phyloP scores from a whole-genome alignment of 345 rosid genomes.

The Cardiospermum halicacabum region DNA sequence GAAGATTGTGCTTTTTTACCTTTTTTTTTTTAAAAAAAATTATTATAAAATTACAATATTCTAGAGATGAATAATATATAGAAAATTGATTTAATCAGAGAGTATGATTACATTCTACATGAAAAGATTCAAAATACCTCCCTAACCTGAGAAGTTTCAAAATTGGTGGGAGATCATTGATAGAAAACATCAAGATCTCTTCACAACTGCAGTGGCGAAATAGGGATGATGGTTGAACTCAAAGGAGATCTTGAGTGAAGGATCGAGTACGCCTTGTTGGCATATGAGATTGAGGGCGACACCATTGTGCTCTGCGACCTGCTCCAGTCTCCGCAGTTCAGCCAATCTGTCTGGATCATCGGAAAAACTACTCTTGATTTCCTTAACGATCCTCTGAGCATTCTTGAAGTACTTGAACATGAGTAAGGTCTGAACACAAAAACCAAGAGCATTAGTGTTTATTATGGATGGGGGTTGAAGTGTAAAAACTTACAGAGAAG shows the following conservation, averaged over 20 bases:
- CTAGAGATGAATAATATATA: slow-evolving; percentile 10
- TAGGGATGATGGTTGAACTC: slow-evolving; percentile 85
- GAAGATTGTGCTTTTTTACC: background rate
- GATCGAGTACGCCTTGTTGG: slow-evolving; percentile 49
- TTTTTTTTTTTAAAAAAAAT: slow-evolving; percentile 8
- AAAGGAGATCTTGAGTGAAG: slow-evolving; percentile 82
- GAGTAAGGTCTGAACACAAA: slow-evolving; percentile 41
- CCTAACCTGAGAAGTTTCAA: slow-evolving; percentile 23
- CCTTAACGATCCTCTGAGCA: slow-evolving; percentile 79
- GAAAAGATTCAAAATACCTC: slow-evolving; percentile 15
- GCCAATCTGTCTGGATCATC: slow-evolving; percentile 66
- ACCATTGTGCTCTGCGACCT: slow-evolving; percentile 89
- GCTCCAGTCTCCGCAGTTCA: slow-evolving; percentile 69
- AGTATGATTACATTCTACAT: slow-evolving; percentile 34
- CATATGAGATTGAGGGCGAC: slow-evolving; percentile 65
- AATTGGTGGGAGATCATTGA: slow-evolving; percentile 26
- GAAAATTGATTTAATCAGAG: slow-evolving; percentile 4
- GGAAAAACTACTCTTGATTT: slow-evolving; percentile 65
- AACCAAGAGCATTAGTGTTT: background rate
- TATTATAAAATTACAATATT: slow-evolving; percentile 18
- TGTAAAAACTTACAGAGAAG: slow-evolving; percentile 56
- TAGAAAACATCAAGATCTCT: slow-evolving; percentile 55
- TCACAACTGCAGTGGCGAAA: slow-evolving; percentile 84
- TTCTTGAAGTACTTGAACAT: slow-evolving; percentile 79
- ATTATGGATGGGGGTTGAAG: background rate